Evolutionary conservation across 257 asterid species (phyloP).

Genomic region (Thymus quinquecostatus): DNA sequence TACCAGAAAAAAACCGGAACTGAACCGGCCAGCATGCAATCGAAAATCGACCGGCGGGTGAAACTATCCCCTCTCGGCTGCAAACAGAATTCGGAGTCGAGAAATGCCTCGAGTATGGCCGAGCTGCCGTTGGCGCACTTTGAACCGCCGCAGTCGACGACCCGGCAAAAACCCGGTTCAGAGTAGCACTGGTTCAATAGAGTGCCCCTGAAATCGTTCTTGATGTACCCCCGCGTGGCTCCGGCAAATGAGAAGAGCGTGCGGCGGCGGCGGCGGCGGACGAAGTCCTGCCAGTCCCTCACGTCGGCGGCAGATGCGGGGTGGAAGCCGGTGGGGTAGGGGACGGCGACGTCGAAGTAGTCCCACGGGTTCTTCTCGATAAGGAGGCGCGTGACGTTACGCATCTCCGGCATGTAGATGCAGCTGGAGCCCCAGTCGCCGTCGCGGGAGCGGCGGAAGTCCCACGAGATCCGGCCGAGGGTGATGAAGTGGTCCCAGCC

Average conservation of each 20-base stretch:
- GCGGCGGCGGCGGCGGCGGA: conserved; percentile 42
- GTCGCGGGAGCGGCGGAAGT: conserved; percentile 65
- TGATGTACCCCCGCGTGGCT: conserved; percentile 59
- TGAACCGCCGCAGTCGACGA: conserved; percentile 66
- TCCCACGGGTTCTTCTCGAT: conserved; percentile 82
- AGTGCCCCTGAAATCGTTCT: conserved; percentile 64
- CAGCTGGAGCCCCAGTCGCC: conserved; percentile 78
- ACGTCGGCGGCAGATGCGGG: conserved; percentile 52
- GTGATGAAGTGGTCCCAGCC: conserved; percentile 81
- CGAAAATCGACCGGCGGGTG: conserved; percentile 80
- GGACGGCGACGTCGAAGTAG: conserved; percentile 72
- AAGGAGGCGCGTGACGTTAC: conserved; percentile 66
- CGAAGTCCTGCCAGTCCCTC: conserved; percentile 62
- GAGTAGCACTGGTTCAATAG: conserved; percentile 56
- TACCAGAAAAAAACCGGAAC: conserved; percentile 90
- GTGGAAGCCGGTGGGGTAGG: conserved; percentile 90
- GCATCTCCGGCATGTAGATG: conserved; percentile 56
- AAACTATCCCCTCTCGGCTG: conserved; percentile 90
- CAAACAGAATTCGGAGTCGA: conserved; percentile 74
- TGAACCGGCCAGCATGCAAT: conserved; percentile 94
- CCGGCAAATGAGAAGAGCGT: conserved; percentile 72
- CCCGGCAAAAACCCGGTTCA: conserved; percentile 60
- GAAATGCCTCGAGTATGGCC: conserved; percentile 59
- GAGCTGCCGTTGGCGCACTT: conserved; percentile 74
- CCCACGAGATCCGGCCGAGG: conserved; percentile 81